Conservation (phyloP, 2,329 filamentous ascomycete genomes). For the Botrytis byssoidea region DNA sequence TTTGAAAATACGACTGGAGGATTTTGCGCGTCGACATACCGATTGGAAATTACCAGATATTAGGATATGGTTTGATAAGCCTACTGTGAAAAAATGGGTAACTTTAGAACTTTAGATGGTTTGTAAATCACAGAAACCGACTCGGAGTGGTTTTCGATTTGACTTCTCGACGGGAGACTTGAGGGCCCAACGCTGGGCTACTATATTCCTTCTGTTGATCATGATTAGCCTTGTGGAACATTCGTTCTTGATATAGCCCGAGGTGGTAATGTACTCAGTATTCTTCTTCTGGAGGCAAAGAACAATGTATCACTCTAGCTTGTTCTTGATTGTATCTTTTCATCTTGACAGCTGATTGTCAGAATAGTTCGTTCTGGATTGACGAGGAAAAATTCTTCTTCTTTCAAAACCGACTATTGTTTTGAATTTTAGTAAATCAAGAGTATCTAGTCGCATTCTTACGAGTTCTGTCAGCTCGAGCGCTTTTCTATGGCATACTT, state of each 20-base stretch:
- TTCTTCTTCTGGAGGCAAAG: too few relatives aligned
- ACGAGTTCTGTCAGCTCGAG: background rate
- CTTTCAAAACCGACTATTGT: background rate
- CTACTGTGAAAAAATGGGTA: too few relatives aligned
- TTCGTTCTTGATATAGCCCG: too few relatives aligned
- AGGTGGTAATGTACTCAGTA: too few relatives aligned
- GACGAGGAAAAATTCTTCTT: background rate
- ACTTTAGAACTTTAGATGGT: background rate
- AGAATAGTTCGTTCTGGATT: background rate
- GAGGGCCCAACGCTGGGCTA: too few relatives aligned
- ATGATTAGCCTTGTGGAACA: background rate
- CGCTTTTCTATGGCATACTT: background rate
- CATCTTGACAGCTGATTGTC: background rate
- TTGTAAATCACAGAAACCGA: background rate
- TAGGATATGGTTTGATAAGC: background rate
- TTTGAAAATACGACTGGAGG: background rate
- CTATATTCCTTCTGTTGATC: background rate
- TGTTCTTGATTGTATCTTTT: background rate
- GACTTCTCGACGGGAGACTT: background rate
- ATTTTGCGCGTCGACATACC: background rate
- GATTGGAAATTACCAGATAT: background rate
- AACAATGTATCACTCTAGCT: background rate
- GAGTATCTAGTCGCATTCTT: background rate
- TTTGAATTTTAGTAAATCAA: background rate
- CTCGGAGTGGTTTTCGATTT: background rate